phyloP scores from a whole-genome alignment of 192 early-diverging fungal genomes.

The Rhizoclosmatium sp. region DNA sequence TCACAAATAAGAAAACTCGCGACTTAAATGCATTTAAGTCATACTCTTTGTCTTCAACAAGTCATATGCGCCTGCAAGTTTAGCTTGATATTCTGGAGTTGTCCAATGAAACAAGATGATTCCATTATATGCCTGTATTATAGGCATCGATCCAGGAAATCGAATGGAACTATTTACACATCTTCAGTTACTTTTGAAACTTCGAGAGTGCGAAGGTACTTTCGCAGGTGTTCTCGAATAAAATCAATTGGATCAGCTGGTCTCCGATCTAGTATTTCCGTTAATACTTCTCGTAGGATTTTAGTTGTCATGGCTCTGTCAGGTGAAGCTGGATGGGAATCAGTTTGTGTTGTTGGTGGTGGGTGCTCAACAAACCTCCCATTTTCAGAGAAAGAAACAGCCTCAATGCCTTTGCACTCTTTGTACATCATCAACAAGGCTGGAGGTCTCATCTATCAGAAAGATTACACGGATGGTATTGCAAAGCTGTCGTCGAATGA shows the following conservation, averaged over 20 bases:
- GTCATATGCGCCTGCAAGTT: slow-evolving; percentile 7
- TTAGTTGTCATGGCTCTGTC: background rate
- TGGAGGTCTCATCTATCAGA: slow-evolving; percentile 93
- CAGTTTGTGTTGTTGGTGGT: background rate
- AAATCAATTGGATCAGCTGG: slow-evolving; percentile 31
- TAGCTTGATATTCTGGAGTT: slow-evolving; percentile 5
- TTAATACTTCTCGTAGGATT: slow-evolving; percentile 19
- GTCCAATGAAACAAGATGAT: slow-evolving; percentile 18
- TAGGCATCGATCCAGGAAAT: slow-evolving; percentile 8
- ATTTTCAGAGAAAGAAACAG: background rate
- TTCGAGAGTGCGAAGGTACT: background rate
- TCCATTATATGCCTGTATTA: slow-evolving; percentile 22
- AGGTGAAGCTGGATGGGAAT: background rate
- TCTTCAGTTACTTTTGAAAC: background rate
- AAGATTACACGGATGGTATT: slow-evolving; percentile 85
- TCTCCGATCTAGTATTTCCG: slow-evolving; percentile 17
- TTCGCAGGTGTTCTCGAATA: slow-evolving; percentile 29
- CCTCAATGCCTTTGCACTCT: slow-evolving; percentile 42
- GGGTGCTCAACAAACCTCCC: background rate
- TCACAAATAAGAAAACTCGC: background rate
- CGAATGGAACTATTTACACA: background rate
- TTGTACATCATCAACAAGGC: slow-evolving; percentile 69
- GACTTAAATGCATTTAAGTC: background rate
- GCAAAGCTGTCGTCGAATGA: slow-evolving; percentile 91
- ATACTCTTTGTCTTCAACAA: slow-evolving; percentile 22